These are phyloP conservation scores for Colletotrichum eleusines DNA, from an alignment of 2,329 filamentous ascomycete species.

Conservation along the genomic window DNA sequence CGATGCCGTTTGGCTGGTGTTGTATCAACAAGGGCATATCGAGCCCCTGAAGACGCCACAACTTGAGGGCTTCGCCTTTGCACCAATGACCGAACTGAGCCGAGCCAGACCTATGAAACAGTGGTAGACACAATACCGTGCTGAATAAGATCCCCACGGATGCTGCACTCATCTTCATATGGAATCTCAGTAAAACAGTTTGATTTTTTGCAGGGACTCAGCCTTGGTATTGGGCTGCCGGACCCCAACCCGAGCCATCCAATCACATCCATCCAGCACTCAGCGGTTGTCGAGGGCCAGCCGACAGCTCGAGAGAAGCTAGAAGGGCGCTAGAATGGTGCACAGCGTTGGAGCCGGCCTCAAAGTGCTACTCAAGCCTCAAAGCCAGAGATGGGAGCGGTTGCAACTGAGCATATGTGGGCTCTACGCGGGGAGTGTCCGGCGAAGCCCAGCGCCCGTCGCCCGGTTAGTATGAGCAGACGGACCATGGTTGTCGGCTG, in stretches of 20 bases:
- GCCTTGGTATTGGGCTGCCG: not conserved
- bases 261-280: not conserved
- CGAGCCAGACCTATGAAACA: not conserved
- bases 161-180: not conserved
- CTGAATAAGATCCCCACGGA: too few species aligned
- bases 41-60: slow-evolving; percentile 53
- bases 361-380: not conserved
- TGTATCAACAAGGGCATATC: slow-evolving; percentile 61
- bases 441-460: not conserved
- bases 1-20: slow-evolving; percentile 81
- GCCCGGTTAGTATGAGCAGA: slow-evolving; percentile 17
- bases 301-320: slow-evolving; percentile 9
- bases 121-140: not conserved
- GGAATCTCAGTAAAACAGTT: not conserved
- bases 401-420: not conserved
- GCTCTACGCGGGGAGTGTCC: not conserved
- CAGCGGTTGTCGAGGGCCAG: not conserved
- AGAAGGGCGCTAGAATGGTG: slow-evolving; percentile 26
- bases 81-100: slow-evolving; percentile 34
- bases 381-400: not conserved
- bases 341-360: not conserved
- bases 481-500: slow-evolving; percentile 5
- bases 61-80: slow-evolving; percentile 58
- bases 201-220: not conserved
- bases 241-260: not conserved